A percentile compares a stretch with the other conserved stretches of the same genome.
Evolutionary conservation across 73 alveolate species (phyloP).

Genomic region (Paramecium octaurelia): DNA sequence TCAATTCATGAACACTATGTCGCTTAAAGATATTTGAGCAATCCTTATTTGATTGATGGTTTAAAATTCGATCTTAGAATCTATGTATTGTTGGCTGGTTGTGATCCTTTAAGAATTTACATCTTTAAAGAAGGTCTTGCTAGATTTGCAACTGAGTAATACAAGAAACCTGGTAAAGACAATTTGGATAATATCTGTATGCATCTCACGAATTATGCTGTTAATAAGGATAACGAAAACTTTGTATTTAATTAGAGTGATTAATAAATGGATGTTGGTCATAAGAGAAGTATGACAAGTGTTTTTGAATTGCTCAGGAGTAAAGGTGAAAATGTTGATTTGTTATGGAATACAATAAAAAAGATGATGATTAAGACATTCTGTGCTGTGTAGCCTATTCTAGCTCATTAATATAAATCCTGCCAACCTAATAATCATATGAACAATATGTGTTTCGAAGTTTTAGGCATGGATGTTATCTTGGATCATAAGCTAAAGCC

Average conservation of each 20-base stretch:
- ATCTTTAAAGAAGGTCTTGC: conserved; percentile 96
- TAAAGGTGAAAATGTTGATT: conserved; percentile 64
- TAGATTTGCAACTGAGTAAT: conserved; percentile 80
- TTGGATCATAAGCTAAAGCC: conserved; percentile 66
- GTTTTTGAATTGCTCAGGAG: conserved; percentile 61
- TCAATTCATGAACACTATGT: conserved; percentile 81
- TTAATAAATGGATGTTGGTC: conserved; percentile 68
- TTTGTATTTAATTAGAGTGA: conserved; percentile 72
- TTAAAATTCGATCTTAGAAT: conserved; percentile 89
- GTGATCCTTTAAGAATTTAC: conserved; percentile 90
- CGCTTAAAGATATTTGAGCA: conserved; percentile 80
- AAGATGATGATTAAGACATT: conserved; percentile 69
- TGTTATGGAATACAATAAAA: conserved; percentile 59
- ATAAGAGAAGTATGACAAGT: conserved; percentile 72
- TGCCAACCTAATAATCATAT: conserved; percentile 67
- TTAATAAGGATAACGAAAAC: conserved; percentile 82
- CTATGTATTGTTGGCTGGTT: conserved; percentile 89
- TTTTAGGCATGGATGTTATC: conserved; percentile 65
- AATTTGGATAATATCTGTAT: conserved; percentile 76
- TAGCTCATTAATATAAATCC: conserved; percentile 71
- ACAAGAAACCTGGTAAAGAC: conserved; percentile 68
- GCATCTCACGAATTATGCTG: conserved; percentile 92
- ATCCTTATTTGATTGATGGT: conserved; percentile 94
- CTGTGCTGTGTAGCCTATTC: conserved; percentile 67
- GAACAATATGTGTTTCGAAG: conserved; percentile 72